Conservation (phyloP, 768 basidiomycete species). For the Infundibulicybe gibba region DNA sequence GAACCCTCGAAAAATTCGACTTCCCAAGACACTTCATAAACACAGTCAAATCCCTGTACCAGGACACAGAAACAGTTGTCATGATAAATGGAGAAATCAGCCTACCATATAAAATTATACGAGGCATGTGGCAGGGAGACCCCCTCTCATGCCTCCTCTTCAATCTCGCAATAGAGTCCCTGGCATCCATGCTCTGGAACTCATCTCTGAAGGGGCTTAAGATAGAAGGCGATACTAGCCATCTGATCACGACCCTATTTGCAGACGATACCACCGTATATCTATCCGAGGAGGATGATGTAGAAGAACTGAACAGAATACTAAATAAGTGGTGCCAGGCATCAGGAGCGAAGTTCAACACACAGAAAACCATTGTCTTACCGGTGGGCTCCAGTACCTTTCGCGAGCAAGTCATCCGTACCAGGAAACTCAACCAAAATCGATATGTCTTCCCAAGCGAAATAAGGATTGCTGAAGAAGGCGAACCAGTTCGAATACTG, state of each 20-base stretch:
- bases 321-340: slow-evolving; percentile 36
- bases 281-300: slow-evolving; percentile 24
- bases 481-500: slow-evolving; percentile 21
- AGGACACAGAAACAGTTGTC: slow-evolving; percentile 16
- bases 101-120: background rate
- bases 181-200: slow-evolving; percentile 24
- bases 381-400: slow-evolving; percentile 22
- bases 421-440: slow-evolving; percentile 1
- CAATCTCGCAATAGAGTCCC: slow-evolving; percentile 15
- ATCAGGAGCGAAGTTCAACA: slow-evolving; percentile 38
- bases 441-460: slow-evolving; percentile 5
- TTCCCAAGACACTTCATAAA: slow-evolving; percentile 24
- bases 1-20: slow-evolving; percentile 12
- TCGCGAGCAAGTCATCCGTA: slow-evolving; percentile 6
- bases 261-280: slow-evolving; percentile 38
- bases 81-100: slow-evolving; percentile 5
- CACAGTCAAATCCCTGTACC: slow-evolving; percentile 24
- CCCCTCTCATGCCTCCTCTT: slow-evolving; percentile 6
- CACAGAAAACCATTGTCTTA: slow-evolving; percentile 33
- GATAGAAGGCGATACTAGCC: slow-evolving; percentile 10
- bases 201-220: slow-evolving; percentile 23
- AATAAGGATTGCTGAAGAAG: slow-evolving; percentile 24
- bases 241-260: slow-evolving; percentile 29
- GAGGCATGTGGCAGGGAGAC: slow-evolving; percentile 8
- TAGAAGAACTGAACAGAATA: slow-evolving; percentile 15